Evolutionary conservation across 257 asterid genomes (phyloP).

Genomic region (Capsicum chinense): DNA sequence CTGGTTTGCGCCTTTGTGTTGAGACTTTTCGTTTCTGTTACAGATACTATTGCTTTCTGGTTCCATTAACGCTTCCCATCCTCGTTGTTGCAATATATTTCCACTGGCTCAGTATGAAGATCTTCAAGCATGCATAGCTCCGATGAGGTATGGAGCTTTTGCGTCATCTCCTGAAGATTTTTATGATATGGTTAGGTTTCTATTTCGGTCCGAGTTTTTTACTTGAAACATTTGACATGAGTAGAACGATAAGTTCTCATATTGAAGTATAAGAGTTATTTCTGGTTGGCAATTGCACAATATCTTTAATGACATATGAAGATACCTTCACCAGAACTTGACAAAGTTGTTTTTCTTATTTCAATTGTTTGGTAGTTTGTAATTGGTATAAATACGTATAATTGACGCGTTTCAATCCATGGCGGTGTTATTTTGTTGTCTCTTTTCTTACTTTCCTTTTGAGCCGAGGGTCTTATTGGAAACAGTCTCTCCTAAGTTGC

Average conservation of each 20-base stretch:
- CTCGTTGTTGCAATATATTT: slow-evolving; percentile 65
- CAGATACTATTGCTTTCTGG: slow-evolving; percentile 89
- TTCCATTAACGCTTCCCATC: slow-evolving; percentile 74
- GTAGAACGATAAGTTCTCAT: not conserved
- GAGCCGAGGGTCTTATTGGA: too few species aligned
- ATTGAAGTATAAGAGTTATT: not conserved
- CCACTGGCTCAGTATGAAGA: slow-evolving; percentile 87
- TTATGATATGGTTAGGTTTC: slow-evolving; percentile 8
- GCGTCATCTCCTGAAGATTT: not conserved
- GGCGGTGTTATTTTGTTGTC: too few species aligned
- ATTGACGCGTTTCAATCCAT: not conserved
- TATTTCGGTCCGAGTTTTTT: not conserved
- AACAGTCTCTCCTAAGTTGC: too few species aligned
- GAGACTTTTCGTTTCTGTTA: slow-evolving; percentile 10
- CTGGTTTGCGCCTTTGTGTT: not conserved
- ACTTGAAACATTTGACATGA: not conserved
- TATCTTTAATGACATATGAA: not conserved
- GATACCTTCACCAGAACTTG: not conserved
- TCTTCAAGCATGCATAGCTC: slow-evolving; percentile 82
- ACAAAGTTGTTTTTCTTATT: not conserved
- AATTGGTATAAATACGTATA: not conserved
- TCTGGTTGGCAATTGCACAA: not conserved
- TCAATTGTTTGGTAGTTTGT: not conserved
- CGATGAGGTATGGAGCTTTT: slow-evolving; percentile 15
- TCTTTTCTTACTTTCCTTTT: too few species aligned